Base-by-base conservation (phyloP, 805 yeast genomes). In the Metschnikowia similis region DNA sequence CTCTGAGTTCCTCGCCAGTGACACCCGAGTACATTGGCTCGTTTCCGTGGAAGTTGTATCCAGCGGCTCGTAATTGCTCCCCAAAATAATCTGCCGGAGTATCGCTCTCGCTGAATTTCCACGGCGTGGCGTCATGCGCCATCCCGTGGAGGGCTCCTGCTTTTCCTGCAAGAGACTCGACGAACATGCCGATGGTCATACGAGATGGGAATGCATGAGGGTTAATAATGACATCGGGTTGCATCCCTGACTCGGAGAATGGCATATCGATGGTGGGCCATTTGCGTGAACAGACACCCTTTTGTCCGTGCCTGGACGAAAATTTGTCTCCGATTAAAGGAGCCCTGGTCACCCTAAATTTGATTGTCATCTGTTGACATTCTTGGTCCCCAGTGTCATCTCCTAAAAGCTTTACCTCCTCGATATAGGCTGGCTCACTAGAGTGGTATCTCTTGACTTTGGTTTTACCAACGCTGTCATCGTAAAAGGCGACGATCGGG, bases 181-280 rank as follows among this genome's bases (percentile, higher is more conserved):
- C 97, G 72, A 94, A 94, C 98, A 94, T 94, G 76, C 99, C 99
- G 70, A 94, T 92, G 10, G 99, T 94, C 99, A 94, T 94, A 77
- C 99, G 94, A 44, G 98, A 92, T 60, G 99, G 99, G 92, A 92
- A 94, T 58, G 98, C 99, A 69, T 92, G 99, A 3, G 99, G 99
- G 68, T 94, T 94, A 65, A 94, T 94, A 65, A 94, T 94, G 59
- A 94, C 87, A 72, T 94, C 99, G 2, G 99, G 99, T 68, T 88
- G 96, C 54, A 94, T 92, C 62, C 99, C 99, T 32, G 88, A 76
- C 72, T 94, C 99, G 57, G 89, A 81, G 75, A 94, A 94, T 48
- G 99, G 99, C 96, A 94, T 84, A 69, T 94, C 98, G 55, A 89
- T 77, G 47, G 89, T 85, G 31, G 98, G 99, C 96, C 97, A 94